Percentiles rank a stretch among this genome's conserved stretches.
Conservation (phyloP, 805 yeast genomes). For the Yamadazyma philogaea region DNA sequence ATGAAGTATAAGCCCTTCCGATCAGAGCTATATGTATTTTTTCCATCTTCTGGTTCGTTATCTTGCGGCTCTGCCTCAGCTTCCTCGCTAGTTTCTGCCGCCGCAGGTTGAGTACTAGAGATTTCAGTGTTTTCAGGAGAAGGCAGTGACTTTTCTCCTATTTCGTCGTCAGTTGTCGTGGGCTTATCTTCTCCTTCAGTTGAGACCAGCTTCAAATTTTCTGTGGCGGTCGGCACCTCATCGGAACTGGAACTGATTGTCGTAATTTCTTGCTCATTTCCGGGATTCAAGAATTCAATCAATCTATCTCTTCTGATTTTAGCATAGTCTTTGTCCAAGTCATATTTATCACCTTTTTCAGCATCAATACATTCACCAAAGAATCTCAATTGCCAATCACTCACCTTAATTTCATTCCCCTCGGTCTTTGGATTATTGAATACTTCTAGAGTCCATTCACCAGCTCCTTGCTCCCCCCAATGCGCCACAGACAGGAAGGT, state of each 20-base stretch:
- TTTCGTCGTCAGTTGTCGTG: constrained; percentile 1
- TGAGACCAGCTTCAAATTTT: too few relatives aligned
- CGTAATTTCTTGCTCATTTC: not conserved
- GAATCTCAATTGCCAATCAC: constrained; percentile 71
- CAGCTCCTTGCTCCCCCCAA: constrained; percentile 84
- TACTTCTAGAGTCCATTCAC: constrained; percentile 79
- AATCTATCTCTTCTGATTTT: constrained; percentile 30
- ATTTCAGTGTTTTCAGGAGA: constrained; percentile 8
- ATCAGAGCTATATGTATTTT: constrained; percentile 32
- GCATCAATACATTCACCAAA: constrained; percentile 80
- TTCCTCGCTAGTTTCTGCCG: constrained; percentile 4
- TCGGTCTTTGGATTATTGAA: constrained; percentile 35
- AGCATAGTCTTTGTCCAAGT: constrained; percentile 48
- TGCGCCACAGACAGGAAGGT: constrained; percentile 97
- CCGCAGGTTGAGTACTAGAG: not conserved
- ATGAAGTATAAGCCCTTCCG: constrained; percentile 63
- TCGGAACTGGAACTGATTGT: not conserved
- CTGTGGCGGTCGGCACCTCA: not conserved
- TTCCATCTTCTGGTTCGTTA: constrained; percentile 31
- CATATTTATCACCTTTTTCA: constrained; percentile 55
- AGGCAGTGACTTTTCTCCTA: not conserved
- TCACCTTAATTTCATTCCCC: constrained; percentile 36
- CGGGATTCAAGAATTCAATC: constrained; percentile 12
- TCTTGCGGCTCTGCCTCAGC: constrained; percentile 8
- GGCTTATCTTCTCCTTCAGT: constrained; percentile 1